Percentiles rank a stretch among this genome's conserved stretches.
Evolutionary conservation across 2,329 filamentous ascomycete genomes (phyloP).

Genomic region (Talaromyces verruculosus): DNA sequence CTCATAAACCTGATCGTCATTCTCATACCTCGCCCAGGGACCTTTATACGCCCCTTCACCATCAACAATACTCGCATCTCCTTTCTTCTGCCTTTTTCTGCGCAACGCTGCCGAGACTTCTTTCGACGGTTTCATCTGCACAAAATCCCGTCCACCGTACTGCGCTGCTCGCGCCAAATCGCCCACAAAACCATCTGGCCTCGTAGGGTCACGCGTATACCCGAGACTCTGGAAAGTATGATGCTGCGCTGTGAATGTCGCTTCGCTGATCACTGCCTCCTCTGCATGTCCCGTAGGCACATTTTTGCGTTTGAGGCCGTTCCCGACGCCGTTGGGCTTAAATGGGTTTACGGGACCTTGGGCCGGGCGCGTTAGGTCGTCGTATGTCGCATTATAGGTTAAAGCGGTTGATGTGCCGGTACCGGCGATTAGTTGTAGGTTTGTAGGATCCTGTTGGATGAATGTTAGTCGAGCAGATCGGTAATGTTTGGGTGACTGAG

Average conservation of each 20-base stretch:
- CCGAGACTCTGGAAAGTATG: constrained; percentile 71
- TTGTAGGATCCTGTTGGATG: constrained; percentile 48
- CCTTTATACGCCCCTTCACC: constrained; percentile 87
- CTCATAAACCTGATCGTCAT: constrained; percentile 69
- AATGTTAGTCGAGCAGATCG: constrained; percentile 37
- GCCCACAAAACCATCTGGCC: constrained; percentile 49
- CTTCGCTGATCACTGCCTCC: constrained; percentile 85
- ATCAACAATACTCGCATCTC: constrained; percentile 78
- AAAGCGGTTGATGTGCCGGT: constrained; percentile 50
- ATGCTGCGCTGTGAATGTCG: constrained; percentile 85
- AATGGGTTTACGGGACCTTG: constrained; percentile 75
- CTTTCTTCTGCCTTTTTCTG: constrained; percentile 79
- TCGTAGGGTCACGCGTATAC: constrained; percentile 52
- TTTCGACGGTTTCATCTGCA: constrained; percentile 62
- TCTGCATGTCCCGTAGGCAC: constrained; percentile 81
- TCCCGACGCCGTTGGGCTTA: constrained; percentile 57
- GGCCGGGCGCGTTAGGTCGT: constrained; percentile 65
- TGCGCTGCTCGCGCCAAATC: constrained; percentile 46
- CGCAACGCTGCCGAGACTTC: constrained; percentile 67
- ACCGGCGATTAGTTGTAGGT: constrained; percentile 54
- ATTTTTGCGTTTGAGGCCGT: constrained; percentile 71
- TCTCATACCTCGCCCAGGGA: constrained; percentile 85
- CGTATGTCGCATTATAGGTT: constrained; percentile 62
- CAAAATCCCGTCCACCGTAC: constrained; percentile 53
- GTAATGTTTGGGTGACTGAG: constrained; percentile 18